Evolutionary conservation across 2,329 filamentous ascomycete genomes (phyloP).

Genomic region (Pseudocercospora fijiensis): DNA sequence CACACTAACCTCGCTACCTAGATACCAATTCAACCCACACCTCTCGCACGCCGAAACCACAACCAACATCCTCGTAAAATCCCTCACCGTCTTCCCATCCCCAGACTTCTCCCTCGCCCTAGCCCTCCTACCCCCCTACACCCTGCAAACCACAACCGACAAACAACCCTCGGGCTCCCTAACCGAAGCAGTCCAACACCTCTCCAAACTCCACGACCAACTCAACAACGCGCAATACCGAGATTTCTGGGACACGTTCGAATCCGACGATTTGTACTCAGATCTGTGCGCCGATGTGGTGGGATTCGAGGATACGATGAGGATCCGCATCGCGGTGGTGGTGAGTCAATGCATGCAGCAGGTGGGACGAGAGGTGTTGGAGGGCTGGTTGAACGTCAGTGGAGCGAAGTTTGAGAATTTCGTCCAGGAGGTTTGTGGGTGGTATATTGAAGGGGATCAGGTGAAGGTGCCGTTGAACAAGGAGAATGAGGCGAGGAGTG

Average conservation of each 20-base stretch:
- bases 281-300: conserved; percentile 91
- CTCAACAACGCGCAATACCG: conserved; percentile 89
- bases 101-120: conserved; percentile 93
- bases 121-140: conserved; percentile 85
- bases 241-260: conserved; percentile 88
- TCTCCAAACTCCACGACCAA: conserved; percentile 77
- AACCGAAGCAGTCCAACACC: conserved; percentile 86
- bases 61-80: conserved; percentile 98
- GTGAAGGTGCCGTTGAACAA: conserved; percentile 86
- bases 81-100: conserved; percentile 93
- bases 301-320: conserved; percentile 92
- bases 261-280: conserved; percentile 92
- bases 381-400: conserved; percentile 51
- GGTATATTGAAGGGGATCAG: conserved; percentile 67
- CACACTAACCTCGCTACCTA: conserved; percentile 41
- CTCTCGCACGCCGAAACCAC: conserved; percentile 94
- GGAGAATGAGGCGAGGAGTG: conserved; percentile 96
- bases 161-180: conserved; percentile 59
- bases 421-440: conserved; percentile 64
- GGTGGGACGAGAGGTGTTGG: conserved; percentile 54
- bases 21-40: conserved; percentile 99
- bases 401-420: conserved; percentile 52
- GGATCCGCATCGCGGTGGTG: conserved; percentile 83
- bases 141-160: conserved; percentile 59
- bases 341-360: conserved; percentile 83